Evolutionary conservation across 2,329 filamentous ascomycete genomes (phyloP).

Genomic region (Pyrenochaeta sp.): DNA sequence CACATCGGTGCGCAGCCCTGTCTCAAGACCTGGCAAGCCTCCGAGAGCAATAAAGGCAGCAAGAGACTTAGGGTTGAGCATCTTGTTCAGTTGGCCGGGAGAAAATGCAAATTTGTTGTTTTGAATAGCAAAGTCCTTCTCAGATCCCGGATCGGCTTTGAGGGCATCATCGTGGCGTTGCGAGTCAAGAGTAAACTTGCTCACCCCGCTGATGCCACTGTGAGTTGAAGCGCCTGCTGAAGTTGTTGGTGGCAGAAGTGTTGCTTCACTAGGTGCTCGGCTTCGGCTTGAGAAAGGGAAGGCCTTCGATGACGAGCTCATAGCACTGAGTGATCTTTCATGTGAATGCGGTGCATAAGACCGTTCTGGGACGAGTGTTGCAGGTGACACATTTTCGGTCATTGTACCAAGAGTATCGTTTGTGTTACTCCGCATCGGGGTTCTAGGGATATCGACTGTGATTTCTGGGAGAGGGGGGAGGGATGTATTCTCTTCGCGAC

Average conservation of each 20-base stretch:
- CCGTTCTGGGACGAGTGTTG: slow-evolving; percentile 29
- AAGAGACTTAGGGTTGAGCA: slow-evolving; percentile 80
- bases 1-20: slow-evolving; percentile 72
- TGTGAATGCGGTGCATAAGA: slow-evolving; percentile 24
- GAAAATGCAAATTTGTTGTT: slow-evolving; percentile 83
- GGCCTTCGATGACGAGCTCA: slow-evolving; percentile 21
- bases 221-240: slow-evolving; percentile 29
- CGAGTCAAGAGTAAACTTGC: slow-evolving; percentile 30
- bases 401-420: slow-evolving; percentile 29
- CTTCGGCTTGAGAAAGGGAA: slow-evolving; percentile 20
- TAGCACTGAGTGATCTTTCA: slow-evolving; percentile 22
- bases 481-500: slow-evolving; percentile 19
- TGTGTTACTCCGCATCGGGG: slow-evolving; percentile 28
- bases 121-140: slow-evolving; percentile 73
- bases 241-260: slow-evolving; percentile 26
- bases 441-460: slow-evolving; percentile 33
- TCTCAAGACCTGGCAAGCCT: slow-evolving; percentile 75
- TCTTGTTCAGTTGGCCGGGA: slow-evolving; percentile 79
- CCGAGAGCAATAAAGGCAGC: slow-evolving; percentile 79
- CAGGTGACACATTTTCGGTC: slow-evolving; percentile 30
- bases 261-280: slow-evolving; percentile 34
- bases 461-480: slow-evolving; percentile 34
- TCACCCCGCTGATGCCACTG: slow-evolving; percentile 23
- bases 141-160: slow-evolving; percentile 33
- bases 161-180: slow-evolving; percentile 35